Conservation (phyloP, 1,139 yeast species). For the Sugiyamaella paludigena region DNA sequence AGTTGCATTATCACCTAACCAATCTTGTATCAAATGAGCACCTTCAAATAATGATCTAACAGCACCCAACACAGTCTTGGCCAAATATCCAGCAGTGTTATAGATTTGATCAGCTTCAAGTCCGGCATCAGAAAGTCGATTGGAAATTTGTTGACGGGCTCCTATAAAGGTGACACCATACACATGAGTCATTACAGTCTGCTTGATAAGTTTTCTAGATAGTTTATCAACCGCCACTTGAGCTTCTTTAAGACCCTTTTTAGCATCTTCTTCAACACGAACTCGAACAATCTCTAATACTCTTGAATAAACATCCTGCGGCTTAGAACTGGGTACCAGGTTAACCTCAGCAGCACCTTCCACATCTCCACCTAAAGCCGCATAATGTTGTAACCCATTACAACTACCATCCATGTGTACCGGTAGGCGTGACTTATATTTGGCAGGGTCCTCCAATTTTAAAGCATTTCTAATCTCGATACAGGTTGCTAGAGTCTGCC, state of each 20-base stretch:
- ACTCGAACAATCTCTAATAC: conserved; percentile 70
- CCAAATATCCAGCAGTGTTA: conserved; percentile 60
- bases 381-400: conserved; percentile 96
- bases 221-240: conserved; percentile 57
- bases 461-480: conserved; percentile 74
- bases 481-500: conserved; percentile 91
- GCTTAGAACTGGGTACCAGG: conserved; percentile 73
- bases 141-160: conserved; percentile 76
- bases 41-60: conserved; percentile 84
- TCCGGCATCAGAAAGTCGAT: conserved; percentile 40
- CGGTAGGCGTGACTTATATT: conserved; percentile 76
- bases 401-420: conserved; percentile 98
- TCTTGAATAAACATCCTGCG: conserved; percentile 86
- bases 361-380: conserved; percentile 93
- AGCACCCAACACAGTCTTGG: conserved; percentile 76
- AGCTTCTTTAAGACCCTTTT: conserved; percentile 53
- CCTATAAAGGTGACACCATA: conserved; percentile 97
- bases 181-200: conserved; percentile 97
- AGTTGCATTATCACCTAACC: conserved; percentile 87
- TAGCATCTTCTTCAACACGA: conserved; percentile 60
- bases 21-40: conserved; percentile 93
- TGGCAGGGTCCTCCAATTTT: conserved; percentile 67
- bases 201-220: conserved; percentile 86
- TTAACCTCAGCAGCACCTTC: conserved; percentile 96
- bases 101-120: conserved; percentile 40